phyloP scores from a whole-genome alignment of 179 eudicot genomes.

The Nepenthes alata region DNA sequence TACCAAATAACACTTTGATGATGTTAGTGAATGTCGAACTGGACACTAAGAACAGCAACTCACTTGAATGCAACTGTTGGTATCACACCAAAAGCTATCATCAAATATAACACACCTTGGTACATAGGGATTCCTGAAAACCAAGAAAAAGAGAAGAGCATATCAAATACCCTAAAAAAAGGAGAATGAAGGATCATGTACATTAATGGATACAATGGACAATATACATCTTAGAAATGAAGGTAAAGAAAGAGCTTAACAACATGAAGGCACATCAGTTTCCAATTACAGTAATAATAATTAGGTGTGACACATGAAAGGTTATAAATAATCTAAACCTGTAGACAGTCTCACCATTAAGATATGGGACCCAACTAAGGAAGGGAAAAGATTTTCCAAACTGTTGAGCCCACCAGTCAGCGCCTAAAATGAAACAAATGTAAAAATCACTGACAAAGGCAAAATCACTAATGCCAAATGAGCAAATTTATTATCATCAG shows the following conservation, averaged over 20 bases:
- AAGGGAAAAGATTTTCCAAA: constrained; percentile 70
- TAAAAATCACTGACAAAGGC: neutral
- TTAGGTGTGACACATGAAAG: too few species aligned
- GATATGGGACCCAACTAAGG: constrained; percentile 70
- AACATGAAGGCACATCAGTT: too few species aligned
- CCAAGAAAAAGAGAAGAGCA: neutral
- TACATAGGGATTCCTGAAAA: constrained; percentile 56
- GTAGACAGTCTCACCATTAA: constrained; percentile 41
- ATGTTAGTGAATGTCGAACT: too few species aligned
- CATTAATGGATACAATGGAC: too few species aligned
- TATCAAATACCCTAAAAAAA: too few species aligned
- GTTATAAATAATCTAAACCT: neutral
- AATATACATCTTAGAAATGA: too few species aligned
- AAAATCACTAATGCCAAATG: neutral
- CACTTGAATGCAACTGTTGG: constrained; percentile 84
- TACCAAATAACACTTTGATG: too few species aligned
- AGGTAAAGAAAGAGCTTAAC: too few species aligned
- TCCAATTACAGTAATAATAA: too few species aligned
- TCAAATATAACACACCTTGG: constrained; percentile 42
- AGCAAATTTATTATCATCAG: neutral
- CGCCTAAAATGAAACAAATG: constrained; percentile 34
- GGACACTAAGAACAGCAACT: constrained; percentile 16
- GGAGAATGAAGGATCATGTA: too few species aligned
- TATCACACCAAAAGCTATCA: constrained; percentile 71
- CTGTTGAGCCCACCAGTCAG: constrained; percentile 92